Conservation (phyloP, 352 stramenopile genomes). For the Phytophthora vignae region DNA sequence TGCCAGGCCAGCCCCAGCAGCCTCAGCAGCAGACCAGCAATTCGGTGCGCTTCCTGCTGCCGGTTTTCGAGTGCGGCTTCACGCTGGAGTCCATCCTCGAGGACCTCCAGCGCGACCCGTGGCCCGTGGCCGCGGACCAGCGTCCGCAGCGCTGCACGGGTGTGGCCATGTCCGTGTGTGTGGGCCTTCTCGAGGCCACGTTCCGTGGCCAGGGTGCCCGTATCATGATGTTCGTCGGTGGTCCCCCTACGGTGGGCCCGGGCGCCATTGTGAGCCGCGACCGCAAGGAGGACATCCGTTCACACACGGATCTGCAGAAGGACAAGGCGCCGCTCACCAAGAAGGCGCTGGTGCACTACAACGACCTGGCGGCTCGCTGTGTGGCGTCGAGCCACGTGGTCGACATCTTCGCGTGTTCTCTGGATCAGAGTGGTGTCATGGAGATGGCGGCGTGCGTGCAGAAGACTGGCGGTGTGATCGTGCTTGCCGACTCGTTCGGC, state of each 20-base stretch:
- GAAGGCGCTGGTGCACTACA: constrained; percentile 97
- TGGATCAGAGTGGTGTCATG: constrained; percentile 98
- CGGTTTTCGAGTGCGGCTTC: constrained; percentile 97
- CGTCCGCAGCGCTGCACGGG: constrained; percentile 96
- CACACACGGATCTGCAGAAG: constrained; percentile 95
- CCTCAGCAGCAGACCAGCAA: constrained; percentile 86
- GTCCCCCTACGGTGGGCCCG: constrained; percentile 96
- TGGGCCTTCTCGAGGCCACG: constrained; percentile 96
- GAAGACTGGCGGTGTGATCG: constrained; percentile 98
- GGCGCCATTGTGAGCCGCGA: constrained; percentile 95
- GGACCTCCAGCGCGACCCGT: constrained; percentile 98
- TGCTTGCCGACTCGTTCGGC: constrained; percentile 98
- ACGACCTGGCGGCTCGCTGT: constrained; percentile 94
- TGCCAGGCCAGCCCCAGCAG: constrained; percentile 64
- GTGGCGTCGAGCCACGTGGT: constrained; percentile 95
- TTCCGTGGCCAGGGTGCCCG: constrained; percentile 95
- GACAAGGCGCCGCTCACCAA: constrained; percentile 95
- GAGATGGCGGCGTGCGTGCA: constrained; percentile 99
- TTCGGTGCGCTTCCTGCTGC: constrained; percentile 95
- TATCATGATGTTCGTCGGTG: constrained; percentile 99
- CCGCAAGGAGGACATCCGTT: constrained; percentile 98
- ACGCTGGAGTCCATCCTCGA: constrained; percentile 98
- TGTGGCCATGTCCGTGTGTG: constrained; percentile 96
- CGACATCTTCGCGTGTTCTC: constrained; percentile 98
- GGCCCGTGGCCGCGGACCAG: constrained; percentile 97